These are phyloP conservation scores for Komagataella ulmi DNA, from an alignment of 805 yeast genomes.

Conservation along the genomic window DNA sequence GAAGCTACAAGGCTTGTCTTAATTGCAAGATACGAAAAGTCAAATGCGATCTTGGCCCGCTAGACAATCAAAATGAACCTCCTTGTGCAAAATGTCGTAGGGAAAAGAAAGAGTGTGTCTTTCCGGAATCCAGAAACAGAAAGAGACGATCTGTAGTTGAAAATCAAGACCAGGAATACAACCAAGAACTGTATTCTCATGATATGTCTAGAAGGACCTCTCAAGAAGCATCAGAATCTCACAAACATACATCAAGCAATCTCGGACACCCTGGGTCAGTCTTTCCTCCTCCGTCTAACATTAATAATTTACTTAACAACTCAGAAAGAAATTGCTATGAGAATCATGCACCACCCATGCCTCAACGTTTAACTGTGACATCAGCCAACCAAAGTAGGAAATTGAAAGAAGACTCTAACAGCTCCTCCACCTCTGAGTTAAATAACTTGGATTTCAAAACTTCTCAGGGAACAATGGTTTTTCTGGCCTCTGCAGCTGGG, in stretches of 20 bases:
- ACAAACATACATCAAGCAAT: neutral
- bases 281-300: neutral
- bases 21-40: slow-evolving; percentile 79
- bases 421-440: neutral
- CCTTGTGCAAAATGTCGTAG: slow-evolving; percentile 80
- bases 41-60: slow-evolving; percentile 74
- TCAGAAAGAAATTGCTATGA: neutral
- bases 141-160: neutral
- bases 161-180: neutral
- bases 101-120: slow-evolving; percentile 71
- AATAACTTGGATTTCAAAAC: neutral
- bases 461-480: slow-evolving; percentile 51
- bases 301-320: neutral
- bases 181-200: neutral
- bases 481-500: slow-evolving; percentile 70
- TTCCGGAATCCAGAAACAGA: slow-evolving; percentile 17
- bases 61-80: slow-evolving; percentile 58
- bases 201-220: neutral
- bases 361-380: neutral
- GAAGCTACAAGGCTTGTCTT: slow-evolving; percentile 75
- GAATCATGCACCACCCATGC: neutral
- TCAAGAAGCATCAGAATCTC: neutral
- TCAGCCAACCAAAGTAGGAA: neutral
- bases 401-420: neutral
- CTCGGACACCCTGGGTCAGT: neutral